Evolutionary conservation across 129 eudicot genomes (phyloP).

Genomic region (Escallonia rubra): DNA sequence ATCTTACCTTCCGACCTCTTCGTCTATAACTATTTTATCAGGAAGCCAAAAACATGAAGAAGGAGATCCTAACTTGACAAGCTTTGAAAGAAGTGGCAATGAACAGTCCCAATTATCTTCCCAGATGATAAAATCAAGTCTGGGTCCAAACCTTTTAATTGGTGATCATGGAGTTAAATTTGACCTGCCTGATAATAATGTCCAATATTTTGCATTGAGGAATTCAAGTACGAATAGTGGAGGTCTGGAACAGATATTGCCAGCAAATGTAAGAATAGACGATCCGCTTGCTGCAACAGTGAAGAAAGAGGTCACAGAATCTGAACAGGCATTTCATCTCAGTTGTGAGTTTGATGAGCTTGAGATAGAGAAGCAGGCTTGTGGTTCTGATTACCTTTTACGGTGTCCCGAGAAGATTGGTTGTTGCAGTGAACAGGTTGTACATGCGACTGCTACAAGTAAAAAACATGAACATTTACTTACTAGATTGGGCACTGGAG

Average conservation of each 20-base stretch:
- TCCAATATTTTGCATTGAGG: constrained; percentile 7
- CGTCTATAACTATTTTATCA: constrained; percentile 21
- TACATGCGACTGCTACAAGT: neutral
- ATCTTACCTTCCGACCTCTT: constrained; percentile 17
- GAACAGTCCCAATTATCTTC: constrained; percentile 19
- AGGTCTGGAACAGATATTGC: constrained; percentile 10
- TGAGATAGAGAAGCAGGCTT: constrained; percentile 8
- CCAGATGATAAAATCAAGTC: constrained; percentile 22
- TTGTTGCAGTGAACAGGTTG: constrained; percentile 12
- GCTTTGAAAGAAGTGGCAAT: constrained; percentile 19
- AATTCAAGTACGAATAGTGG: constrained; percentile 11
- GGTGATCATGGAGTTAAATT: constrained; percentile 19
- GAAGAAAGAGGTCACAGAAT: constrained; percentile 14
- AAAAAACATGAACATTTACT: constrained; percentile 21
- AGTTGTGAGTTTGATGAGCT: constrained; percentile 8
- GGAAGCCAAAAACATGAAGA: constrained; percentile 17
- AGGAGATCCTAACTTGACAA: constrained; percentile 12
- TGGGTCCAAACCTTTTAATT: constrained; percentile 19
- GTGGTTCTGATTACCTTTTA: constrained; percentile 15
- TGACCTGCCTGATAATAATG: constrained; percentile 22
- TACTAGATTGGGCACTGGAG: constrained; percentile 21
- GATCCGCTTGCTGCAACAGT: constrained; percentile 6
- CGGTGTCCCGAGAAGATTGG: constrained; percentile 15
- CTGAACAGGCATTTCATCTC: constrained; percentile 19
- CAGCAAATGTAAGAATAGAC: constrained; percentile 13